Evolutionary conservation across 257 asterid genomes (phyloP).

Genomic region (Paulownia fortunei): DNA sequence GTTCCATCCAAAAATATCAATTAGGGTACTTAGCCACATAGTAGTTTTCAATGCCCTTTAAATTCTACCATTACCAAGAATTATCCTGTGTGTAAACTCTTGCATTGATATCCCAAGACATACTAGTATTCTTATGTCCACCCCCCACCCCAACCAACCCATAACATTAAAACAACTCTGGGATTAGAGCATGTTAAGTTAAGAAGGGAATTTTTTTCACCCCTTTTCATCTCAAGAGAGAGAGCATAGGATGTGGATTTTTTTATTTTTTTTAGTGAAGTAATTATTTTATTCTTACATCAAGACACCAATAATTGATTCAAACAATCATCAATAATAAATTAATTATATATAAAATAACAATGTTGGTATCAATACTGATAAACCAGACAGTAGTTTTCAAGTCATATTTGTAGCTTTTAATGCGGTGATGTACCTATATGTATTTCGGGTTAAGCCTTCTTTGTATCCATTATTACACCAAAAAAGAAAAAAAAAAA

Average conservation of each 20-base stretch:
- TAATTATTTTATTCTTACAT: no score
- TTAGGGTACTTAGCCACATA: background rate
- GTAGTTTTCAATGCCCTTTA: background rate
- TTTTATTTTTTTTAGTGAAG: background rate
- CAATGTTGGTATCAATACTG: background rate
- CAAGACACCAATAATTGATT: background rate
- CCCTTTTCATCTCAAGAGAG: background rate
- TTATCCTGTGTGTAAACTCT: background rate
- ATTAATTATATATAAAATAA: background rate
- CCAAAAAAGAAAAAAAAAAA: no score
- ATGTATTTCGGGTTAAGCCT: no score
- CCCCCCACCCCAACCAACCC: no score
- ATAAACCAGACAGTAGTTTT: background rate
- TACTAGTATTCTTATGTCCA: background rate
- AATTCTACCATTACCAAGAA: background rate
- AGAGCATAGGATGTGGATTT: background rate
- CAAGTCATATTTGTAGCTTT: background rate
- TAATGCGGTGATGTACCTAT: background rate
- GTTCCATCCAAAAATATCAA: slow-evolving; percentile 21
- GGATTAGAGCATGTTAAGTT: background rate
- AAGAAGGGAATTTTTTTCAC: background rate
- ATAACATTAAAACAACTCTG: background rate
- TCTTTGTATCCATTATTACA: no score
- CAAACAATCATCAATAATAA: background rate
- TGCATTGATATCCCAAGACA: background rate